phyloP scores from a whole-genome alignment of 805 yeast genomes.

The Pichia kluyveri region DNA sequence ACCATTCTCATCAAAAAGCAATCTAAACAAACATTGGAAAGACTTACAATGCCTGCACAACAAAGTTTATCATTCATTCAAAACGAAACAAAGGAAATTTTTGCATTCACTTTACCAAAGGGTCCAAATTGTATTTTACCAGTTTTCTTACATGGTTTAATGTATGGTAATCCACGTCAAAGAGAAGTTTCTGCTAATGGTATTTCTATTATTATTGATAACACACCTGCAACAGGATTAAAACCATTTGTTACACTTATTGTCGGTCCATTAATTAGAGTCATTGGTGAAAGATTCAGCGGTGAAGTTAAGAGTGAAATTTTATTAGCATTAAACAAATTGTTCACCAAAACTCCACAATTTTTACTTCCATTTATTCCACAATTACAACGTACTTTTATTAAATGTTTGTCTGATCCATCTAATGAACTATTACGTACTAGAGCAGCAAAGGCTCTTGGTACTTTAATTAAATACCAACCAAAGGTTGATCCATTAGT shows the following conservation, averaged over 20 bases:
- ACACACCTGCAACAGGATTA: conserved; percentile 75
- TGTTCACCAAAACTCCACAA: conserved; percentile 79
- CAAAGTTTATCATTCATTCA: conserved; percentile 64
- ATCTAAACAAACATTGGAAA: conserved; percentile 68
- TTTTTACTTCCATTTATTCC: conserved; percentile 93
- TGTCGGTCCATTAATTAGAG: conserved; percentile 97
- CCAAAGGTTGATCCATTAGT: conserved; percentile 92
- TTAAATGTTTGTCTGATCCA: conserved; percentile 78
- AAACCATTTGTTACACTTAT: conserved; percentile 86
- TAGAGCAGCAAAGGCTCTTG: conserved; percentile 85
- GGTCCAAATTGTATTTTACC: conserved; percentile 89
- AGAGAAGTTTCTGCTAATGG: conserved; percentile 84
- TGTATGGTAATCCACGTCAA: conserved; percentile 82
- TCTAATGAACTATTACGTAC: conserved; percentile 62
- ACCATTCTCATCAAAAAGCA: conserved; percentile 59
- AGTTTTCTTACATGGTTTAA: conserved; percentile 85
- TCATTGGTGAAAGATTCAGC: conserved; percentile 89
- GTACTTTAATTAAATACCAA: conserved; percentile 79
- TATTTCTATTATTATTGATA: conserved; percentile 76
- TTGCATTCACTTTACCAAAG: conserved; percentile 67
- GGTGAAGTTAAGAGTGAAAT: conserved; percentile 94
- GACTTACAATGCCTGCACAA: conserved; percentile 70
- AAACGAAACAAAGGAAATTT: conserved; percentile 51
- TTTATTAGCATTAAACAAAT: conserved; percentile 67
- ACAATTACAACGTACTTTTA: conserved; percentile 94